Evolutionary conservation across 805 yeast species (phyloP).

Genomic region (Wickerhamomyces strasburgensis): DNA sequence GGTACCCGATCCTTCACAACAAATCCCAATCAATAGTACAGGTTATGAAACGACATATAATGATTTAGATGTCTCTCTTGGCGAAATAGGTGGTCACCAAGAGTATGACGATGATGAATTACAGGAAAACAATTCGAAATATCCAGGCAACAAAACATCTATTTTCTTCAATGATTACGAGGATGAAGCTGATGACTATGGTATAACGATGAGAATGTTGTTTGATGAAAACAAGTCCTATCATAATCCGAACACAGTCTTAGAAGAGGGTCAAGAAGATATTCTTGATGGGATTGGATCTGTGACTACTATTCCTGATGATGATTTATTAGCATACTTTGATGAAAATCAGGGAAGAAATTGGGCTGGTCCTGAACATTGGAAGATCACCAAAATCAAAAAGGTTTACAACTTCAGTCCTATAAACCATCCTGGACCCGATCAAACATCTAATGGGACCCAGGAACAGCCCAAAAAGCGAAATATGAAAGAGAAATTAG

Average conservation of each 20-base stretch:
- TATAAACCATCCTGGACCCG: not conserved
- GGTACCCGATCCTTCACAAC: too few species aligned
- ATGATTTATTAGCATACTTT: conserved; percentile 71
- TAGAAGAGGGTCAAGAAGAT: conserved; percentile 14
- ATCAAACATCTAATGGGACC: not conserved
- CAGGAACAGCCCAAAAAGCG: conserved; percentile 5
- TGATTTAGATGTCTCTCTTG: conserved; percentile 12
- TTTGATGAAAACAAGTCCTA: conserved; percentile 21
- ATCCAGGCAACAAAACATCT: conserved; percentile 24
- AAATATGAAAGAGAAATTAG: conserved; percentile 29
- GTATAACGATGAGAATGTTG: conserved; percentile 23
- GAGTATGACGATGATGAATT: conserved; percentile 3
- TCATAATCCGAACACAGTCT: conserved; percentile 7
- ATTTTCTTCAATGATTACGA: conserved; percentile 23
- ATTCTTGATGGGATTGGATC: conserved; percentile 12
- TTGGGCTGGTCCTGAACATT: conserved; percentile 93
- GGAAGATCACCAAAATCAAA: conserved; percentile 71
- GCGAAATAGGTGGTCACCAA: too few species aligned
- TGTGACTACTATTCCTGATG: conserved; percentile 39
- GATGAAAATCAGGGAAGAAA: conserved; percentile 62
- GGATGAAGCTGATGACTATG: conserved; percentile 22
- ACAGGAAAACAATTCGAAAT: conserved; percentile 13
- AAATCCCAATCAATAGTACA: too few species aligned
- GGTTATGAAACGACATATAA: conserved; percentile 13
- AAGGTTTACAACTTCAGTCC: conserved; percentile 19